Evolutionary conservation across 2,329 filamentous ascomycete species (phyloP).

Genomic region (Diaporthe australafricana): DNA sequence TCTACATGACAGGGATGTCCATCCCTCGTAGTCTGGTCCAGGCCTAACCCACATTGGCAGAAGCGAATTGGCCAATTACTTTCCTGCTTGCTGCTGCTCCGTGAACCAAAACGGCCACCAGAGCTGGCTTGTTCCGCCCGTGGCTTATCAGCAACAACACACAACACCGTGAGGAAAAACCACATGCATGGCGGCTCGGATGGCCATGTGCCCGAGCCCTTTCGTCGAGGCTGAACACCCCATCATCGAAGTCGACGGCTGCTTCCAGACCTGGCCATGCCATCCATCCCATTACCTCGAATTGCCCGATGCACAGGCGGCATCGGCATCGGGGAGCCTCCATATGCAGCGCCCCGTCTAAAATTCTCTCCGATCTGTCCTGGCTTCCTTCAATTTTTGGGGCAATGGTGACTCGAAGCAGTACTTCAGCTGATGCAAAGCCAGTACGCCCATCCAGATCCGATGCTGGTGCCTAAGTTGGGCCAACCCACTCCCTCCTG

Average conservation of each 20-base stretch:
- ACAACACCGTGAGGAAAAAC: neutral
- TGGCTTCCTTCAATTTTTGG: neutral
- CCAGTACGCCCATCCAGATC: constrained; percentile 18
- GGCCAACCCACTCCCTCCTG: constrained; percentile 4
- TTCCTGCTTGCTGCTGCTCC: neutral
- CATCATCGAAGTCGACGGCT: neutral
- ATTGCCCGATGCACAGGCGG: constrained; percentile 7
- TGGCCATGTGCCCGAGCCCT: neutral
- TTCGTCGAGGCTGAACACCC: neutral
- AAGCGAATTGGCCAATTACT: constrained; percentile 16
- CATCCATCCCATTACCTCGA: neutral
- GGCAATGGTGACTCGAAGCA: constrained; percentile 11
- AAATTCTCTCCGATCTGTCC: neutral
- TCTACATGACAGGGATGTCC: constrained; percentile 11
- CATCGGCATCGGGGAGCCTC: neutral
- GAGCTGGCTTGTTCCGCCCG: neutral
- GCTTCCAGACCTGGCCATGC: constrained; percentile 14
- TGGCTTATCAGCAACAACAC: constrained; percentile 1
- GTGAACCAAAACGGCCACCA: constrained; percentile 1
- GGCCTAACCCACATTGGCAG: neutral
- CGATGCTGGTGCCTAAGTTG: constrained; percentile 24
- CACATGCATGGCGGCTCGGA: neutral
- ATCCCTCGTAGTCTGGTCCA: neutral
- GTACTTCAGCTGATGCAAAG: constrained; percentile 7
- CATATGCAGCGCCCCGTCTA: constrained; percentile 7